These are phyloP conservation scores for Elongisporangium anandrum DNA, from an alignment of 352 stramenopile genomes.

Conservation along the genomic window DNA sequence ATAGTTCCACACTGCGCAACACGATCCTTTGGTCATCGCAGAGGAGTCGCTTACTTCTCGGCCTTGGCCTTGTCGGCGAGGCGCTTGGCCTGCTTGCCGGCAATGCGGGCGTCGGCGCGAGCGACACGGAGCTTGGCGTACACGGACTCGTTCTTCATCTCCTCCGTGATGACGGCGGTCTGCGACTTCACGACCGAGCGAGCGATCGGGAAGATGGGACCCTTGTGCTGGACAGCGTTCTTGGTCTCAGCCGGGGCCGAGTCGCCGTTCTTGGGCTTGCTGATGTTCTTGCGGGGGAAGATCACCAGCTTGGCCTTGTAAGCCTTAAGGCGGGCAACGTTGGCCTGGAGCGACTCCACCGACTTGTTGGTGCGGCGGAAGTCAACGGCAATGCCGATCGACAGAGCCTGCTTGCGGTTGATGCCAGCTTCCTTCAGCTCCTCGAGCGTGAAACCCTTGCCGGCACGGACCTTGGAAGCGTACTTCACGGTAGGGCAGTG, in stretches of 20 bases:
- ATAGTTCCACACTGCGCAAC: conserved; percentile 44
- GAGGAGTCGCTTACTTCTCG: conserved; percentile 65
- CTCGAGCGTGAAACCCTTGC: conserved; percentile 98
- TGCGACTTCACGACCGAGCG: conserved; percentile 75
- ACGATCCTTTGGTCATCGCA: conserved; percentile 4
- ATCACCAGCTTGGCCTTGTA: conserved; percentile 99
- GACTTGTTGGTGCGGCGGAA: conserved; percentile 97
- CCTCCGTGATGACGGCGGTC: conserved; percentile 77
- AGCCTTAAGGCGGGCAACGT: conserved; percentile 98
- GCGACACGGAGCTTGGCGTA: conserved; percentile 83
- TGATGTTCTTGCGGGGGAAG: conserved; percentile 96
- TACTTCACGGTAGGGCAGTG: conserved; percentile 99
- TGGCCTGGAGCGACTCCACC: conserved; percentile 94
- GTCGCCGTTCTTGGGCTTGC: conserved; percentile 95
- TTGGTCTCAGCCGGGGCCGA: conserved; percentile 87
- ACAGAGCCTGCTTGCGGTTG: conserved; percentile 93
- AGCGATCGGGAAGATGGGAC: conserved; percentile 72
- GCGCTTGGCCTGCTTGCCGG: conserved; percentile 88
- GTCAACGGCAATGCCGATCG: conserved; percentile 99
- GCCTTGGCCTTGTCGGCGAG: conserved; percentile 82
- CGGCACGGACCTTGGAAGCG: conserved; percentile 96
- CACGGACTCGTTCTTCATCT: conserved; percentile 83
- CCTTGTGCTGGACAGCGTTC: conserved; percentile 89
- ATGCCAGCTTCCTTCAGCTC: conserved; percentile 98
- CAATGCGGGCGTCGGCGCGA: conserved; percentile 81